Conservation (phyloP, 1,284 basidiomycete genomes). For the Grifola frondosa region DNA sequence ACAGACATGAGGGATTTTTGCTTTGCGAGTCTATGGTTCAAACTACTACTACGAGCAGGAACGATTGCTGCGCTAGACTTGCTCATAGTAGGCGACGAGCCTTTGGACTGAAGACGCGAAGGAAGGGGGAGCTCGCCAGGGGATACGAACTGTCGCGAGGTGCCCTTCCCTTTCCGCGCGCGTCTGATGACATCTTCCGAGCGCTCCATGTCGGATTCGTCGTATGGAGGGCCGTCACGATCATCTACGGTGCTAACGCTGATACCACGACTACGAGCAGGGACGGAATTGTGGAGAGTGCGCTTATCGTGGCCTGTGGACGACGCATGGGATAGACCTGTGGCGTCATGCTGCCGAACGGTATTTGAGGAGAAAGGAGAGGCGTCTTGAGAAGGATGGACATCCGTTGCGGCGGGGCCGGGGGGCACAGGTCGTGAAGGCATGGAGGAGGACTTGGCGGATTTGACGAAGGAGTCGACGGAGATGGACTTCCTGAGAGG, state of each 20-base stretch:
- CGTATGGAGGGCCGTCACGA: constrained; percentile 35
- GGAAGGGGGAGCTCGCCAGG: constrained; percentile 56
- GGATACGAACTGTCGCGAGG: constrained; percentile 31
- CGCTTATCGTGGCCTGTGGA: constrained; percentile 33
- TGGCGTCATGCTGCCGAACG: neutral
- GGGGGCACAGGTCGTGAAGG: constrained; percentile 36
- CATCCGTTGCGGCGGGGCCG: constrained; percentile 24
- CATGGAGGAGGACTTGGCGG: constrained; percentile 40
- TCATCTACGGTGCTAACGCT: constrained; percentile 52
- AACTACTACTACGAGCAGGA: constrained; percentile 36
- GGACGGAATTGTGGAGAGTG: constrained; percentile 27
- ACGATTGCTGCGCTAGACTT: constrained; percentile 32
- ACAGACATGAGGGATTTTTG: constrained; percentile 30
- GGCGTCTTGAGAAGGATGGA: constrained; percentile 18
- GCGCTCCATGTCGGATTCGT: constrained; percentile 57
- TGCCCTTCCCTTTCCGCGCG: constrained; percentile 26
- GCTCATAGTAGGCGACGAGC: constrained; percentile 40
- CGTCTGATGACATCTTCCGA: constrained; percentile 38
- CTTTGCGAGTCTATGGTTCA: constrained; percentile 27
- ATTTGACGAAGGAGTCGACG: constrained; percentile 67
- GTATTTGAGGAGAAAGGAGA: constrained; percentile 1
- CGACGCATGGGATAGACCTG: constrained; percentile 24
- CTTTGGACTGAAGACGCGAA: constrained; percentile 45
- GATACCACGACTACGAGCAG: constrained; percentile 49
- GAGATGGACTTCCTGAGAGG: constrained; percentile 69